Conservation (phyloP, 2,329 filamentous ascomycete genomes). For the Alternaria conjuncta region DNA sequence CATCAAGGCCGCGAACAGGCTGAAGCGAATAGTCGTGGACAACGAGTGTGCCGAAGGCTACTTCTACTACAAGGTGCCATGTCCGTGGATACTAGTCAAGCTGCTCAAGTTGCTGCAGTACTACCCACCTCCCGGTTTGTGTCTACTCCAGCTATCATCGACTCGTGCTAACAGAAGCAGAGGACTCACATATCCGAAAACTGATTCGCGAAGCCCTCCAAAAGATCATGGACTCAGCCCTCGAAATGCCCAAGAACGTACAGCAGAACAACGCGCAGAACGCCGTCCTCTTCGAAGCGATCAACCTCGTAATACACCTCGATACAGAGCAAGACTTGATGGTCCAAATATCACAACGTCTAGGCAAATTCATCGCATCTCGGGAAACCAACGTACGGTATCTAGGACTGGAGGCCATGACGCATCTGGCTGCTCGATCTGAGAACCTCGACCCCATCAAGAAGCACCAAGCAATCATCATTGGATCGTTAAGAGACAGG, state of each 20-base stretch:
- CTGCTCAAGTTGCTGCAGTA: constrained; percentile 90
- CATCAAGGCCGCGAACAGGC: constrained; percentile 84
- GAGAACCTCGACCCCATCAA: constrained; percentile 98
- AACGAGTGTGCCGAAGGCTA: constrained; percentile 90
- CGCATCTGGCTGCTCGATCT: constrained; percentile 89
- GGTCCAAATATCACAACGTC: constrained; percentile 89
- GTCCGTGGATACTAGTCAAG: constrained; percentile 98
- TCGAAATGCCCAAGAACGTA: constrained; percentile 96
- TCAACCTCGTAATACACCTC: constrained; percentile 96
- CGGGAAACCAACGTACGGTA: constrained; percentile 97
- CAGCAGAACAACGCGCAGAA: constrained; percentile 99
- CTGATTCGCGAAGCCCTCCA: constrained; percentile 92
- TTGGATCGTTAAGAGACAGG: constrained; percentile 90
- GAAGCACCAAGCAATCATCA: constrained; percentile 94
- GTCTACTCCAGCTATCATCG: neutral
- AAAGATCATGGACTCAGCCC: constrained; percentile 86
- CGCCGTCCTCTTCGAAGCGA: constrained; percentile 95
- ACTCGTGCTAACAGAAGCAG: constrained; percentile 55
- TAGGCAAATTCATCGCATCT: constrained; percentile 96
- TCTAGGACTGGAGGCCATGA: constrained; percentile 95
- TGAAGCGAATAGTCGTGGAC: constrained; percentile 91
- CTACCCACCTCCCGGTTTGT: constrained; percentile 85
- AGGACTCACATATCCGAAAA: constrained; percentile 88
- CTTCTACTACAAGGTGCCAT: constrained; percentile 99
- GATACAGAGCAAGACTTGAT: constrained; percentile 94